Conservation (phyloP, 2,329 filamentous ascomycete genomes). For the Trichoderma brevicompactum region DNA sequence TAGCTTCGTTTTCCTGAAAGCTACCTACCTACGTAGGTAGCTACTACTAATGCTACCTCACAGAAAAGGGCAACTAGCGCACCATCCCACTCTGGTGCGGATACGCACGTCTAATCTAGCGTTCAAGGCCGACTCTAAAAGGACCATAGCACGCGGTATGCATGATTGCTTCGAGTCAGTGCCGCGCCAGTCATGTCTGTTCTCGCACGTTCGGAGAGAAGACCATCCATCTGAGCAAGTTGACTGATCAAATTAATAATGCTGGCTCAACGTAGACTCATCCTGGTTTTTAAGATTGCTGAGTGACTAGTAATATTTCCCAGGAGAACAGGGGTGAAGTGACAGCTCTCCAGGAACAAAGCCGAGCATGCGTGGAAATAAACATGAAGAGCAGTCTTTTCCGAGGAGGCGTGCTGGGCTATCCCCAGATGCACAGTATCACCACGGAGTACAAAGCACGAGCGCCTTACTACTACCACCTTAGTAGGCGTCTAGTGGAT, state of each 20-base stretch:
- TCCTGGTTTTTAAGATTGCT: conserved; percentile 20
- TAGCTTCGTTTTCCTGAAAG: background rate
- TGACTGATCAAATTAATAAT: conserved; percentile 17
- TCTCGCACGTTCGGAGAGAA: conserved; percentile 6
- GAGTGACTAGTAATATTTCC: conserved; percentile 16
- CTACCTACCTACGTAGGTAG: too few species aligned
- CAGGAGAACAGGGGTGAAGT: conserved; percentile 4
- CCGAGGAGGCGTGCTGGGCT: background rate
- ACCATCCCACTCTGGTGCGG: too few species aligned
- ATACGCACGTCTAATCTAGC: conserved; percentile 8
- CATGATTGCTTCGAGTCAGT: conserved; percentile 17
- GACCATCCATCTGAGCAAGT: background rate
- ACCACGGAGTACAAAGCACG: too few species aligned
- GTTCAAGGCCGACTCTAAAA: conserved; percentile 4
- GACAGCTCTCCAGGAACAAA: conserved; percentile 21
- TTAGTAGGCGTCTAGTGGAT: conserved; percentile 9
- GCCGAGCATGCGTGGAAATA: conserved; percentile 21
- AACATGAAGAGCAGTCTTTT: conserved; percentile 6
- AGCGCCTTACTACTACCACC: too few species aligned
- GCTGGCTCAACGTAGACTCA: background rate
- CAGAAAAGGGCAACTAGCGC: background rate
- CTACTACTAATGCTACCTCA: background rate
- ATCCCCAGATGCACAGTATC: conserved; percentile 18
- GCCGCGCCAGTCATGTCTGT: background rate
- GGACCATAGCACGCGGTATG: background rate